phyloP scores from a whole-genome alignment of 768 basidiomycete species.

The Galerina sulciceps region DNA sequence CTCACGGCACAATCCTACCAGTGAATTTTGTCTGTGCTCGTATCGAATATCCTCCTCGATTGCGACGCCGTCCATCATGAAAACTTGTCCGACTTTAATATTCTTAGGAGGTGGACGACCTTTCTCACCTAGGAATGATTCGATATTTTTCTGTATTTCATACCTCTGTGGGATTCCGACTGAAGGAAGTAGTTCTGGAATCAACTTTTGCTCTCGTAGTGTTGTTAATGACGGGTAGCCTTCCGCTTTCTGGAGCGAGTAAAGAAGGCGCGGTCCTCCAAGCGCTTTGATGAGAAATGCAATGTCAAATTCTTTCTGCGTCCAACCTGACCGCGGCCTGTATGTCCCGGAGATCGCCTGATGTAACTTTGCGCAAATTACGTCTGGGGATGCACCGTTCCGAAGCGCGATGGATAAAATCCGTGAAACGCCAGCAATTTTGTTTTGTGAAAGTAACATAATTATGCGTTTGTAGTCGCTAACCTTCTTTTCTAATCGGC shows the following conservation, averaged over 20 bases:
- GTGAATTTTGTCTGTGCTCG: not conserved
- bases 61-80: constrained; percentile 32
- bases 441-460: too few relatives aligned
- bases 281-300: constrained; percentile 29
- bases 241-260: constrained; percentile 25
- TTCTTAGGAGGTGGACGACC: constrained; percentile 11
- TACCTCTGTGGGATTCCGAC: constrained; percentile 7
- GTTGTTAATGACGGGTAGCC: constrained; percentile 24
- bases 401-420: too few relatives aligned
- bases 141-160: constrained; percentile 22
- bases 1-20: constrained; percentile 32
- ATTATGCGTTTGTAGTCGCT: too few relatives aligned
- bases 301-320: constrained; percentile 25
- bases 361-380: not conserved
- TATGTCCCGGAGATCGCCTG: not conserved
- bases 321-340: constrained; percentile 10
- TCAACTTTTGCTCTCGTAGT: constrained; percentile 1
- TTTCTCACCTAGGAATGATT: constrained; percentile 10
- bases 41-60: constrained; percentile 24
- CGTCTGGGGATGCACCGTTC: not conserved
- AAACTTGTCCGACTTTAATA: constrained; percentile 14
- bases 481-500: too few relatives aligned
- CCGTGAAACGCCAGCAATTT: too few relatives aligned
- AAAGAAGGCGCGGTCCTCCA: constrained; percentile 28
- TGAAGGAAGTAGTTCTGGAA: constrained; percentile 21